Base-by-base conservation (phyloP, 352 stramenopile species). In the Phytophthora agathidicida region DNA sequence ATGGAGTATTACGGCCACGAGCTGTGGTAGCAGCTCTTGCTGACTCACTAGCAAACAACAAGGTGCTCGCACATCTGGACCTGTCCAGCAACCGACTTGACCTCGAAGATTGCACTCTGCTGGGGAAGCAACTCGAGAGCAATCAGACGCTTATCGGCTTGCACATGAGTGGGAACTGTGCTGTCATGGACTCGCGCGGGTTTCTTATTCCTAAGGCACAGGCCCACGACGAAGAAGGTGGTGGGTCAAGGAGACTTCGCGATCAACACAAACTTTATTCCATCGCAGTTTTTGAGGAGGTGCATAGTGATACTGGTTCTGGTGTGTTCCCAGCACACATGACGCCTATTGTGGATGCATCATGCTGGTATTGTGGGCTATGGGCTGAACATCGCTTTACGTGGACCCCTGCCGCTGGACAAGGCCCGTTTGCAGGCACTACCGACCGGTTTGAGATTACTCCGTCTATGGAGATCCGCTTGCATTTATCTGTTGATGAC, bases 241-340 rank as follows among this genome's bases (percentile, higher is more conserved):
- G 56, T 10, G 49, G 56, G 2, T 71, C 49, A 14, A 65, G 9
- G 46, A 60, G 28, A 68, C 65, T 93, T 14, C 64, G 75, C 1
- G 74, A 90, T 32, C 84, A 93, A 49, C 81, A 93, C 68, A 93
- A 93, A 51, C 71, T 83, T 54, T 89, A 80, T 56, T 88, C 79
- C 13, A 88, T 93, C 49, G 75, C 75, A 2, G 60, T 89, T 0
- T 93, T 91, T 39, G 81, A 93, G 38, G 78, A 87, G 28, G 65
- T 77, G 16, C 83, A 91, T 43, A 82, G 77, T 23, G 77, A 91
- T 24, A 69, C 56, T 39, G 84, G 81, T 6, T 74, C 48, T 2
- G 77, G 77, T 19, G 53, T 73, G 6, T 83, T 89, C 27, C 77
- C 82, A 3, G 14, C 69, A 2, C 80, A 90, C 16, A 45, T 88